Conservation (phyloP, 371 early-diverging fungal species). For the Zychaea mexicana region DNA sequence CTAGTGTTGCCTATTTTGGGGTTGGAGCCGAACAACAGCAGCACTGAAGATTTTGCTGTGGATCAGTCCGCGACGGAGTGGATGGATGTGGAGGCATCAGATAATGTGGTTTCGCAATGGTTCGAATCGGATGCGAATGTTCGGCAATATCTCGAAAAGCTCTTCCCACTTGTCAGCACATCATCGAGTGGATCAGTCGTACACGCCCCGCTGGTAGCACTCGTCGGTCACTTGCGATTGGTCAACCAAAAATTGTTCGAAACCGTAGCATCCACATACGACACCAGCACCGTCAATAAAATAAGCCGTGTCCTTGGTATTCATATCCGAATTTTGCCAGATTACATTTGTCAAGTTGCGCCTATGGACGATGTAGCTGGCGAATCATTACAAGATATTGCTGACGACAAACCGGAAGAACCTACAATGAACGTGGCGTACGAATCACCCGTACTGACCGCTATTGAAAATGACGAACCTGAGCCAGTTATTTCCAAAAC, state of each 20-base stretch:
- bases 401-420: background rate
- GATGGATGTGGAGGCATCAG: constrained; percentile 13
- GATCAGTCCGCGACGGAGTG: constrained; percentile 13
- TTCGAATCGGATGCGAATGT: constrained; percentile 48
- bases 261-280: constrained; percentile 26
- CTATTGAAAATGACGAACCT: background rate
- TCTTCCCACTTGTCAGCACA: constrained; percentile 39
- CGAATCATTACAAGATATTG: background rate
- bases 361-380: background rate
- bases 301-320: constrained; percentile 40
- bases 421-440: background rate
- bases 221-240: constrained; percentile 42
- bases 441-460: background rate
- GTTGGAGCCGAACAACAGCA: constrained; percentile 18
- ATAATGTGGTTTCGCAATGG: constrained; percentile 29
- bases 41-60: constrained; percentile 6
- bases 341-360: constrained; percentile 25
- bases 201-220: constrained; percentile 36
- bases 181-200: constrained; percentile 38
- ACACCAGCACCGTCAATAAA: constrained; percentile 31
- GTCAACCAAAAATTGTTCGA: constrained; percentile 46
- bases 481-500: background rate
- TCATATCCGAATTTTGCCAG: constrained; percentile 31
- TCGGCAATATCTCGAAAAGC: constrained; percentile 28
- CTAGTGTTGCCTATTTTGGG: constrained; percentile 42